phyloP scores from a whole-genome alignment of 208 protist species.

The Acanthamoeba lenticulata region DNA sequence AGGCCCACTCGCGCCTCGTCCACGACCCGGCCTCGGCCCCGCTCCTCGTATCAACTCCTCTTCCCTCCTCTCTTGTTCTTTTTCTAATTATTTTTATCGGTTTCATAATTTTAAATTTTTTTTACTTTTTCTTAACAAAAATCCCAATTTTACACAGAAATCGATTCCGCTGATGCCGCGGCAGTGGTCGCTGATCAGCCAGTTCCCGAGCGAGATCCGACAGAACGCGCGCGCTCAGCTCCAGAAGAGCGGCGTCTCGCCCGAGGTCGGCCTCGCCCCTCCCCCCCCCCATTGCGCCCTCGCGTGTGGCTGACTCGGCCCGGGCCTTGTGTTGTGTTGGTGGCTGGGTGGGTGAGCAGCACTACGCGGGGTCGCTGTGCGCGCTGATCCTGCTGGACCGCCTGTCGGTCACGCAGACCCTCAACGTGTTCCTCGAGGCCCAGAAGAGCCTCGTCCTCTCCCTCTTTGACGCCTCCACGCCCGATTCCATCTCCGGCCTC shows the following conservation, averaged over 20 bases:
- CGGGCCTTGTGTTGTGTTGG: neutral
- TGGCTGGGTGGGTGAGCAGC: neutral
- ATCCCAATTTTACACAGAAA: neutral
- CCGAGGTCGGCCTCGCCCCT: neutral
- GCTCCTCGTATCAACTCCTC: constrained; percentile 6
- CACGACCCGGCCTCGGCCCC: neutral
- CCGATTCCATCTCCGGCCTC: neutral
- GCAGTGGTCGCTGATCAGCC: constrained; percentile 25
- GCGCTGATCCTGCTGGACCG: neutral
- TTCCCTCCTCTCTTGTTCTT: neutral
- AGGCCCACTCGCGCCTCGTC: neutral
- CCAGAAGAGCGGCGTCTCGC: neutral
- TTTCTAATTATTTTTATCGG: neutral
- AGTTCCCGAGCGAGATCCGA: constrained; percentile 15
- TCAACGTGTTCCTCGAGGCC: neutral
- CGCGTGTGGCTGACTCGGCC: neutral
- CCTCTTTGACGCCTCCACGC: neutral
- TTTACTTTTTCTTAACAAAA: neutral
- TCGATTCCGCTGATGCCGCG: neutral
- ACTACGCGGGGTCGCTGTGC: constrained; percentile 18
- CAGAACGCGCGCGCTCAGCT: constrained; percentile 2
- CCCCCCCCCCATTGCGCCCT: neutral
- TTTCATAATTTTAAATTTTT: neutral
- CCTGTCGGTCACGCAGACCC: neutral
- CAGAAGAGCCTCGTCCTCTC: neutral